A percentile compares a stretch with the other conserved stretches of the same genome.
Evolutionary conservation across 2,329 filamentous ascomycete species (phyloP).

Genomic region (Fusarium sp.): DNA sequence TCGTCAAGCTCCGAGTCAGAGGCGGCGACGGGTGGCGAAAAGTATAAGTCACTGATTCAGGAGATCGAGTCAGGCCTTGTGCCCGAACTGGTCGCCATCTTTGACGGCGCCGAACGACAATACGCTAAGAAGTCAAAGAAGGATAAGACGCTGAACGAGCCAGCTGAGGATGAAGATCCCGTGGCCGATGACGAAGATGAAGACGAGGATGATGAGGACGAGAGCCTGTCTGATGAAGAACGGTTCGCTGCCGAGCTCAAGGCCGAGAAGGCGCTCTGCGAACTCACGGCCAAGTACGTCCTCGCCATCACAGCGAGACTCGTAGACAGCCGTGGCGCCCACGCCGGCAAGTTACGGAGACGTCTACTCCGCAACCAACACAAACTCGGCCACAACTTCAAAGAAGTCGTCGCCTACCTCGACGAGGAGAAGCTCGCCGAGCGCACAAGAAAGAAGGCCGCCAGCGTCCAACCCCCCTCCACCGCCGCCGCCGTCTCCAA

Average conservation of each 20-base stretch:
- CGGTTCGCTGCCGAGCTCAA: constrained; percentile 75
- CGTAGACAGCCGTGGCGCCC: constrained; percentile 72
- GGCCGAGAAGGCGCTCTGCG: constrained; percentile 87
- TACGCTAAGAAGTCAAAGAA: constrained; percentile 78
- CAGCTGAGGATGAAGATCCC: constrained; percentile 79
- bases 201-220: constrained; percentile 67
- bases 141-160: constrained; percentile 67
- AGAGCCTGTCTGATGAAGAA: constrained; percentile 67
- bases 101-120: constrained; percentile 79
- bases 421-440: constrained; percentile 73
- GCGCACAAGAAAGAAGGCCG: constrained; percentile 56
- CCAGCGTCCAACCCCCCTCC: constrained; percentile 28
- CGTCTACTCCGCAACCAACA: constrained; percentile 82
- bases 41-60: constrained; percentile 66
- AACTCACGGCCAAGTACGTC: constrained; percentile 86
- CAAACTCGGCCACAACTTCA: constrained; percentile 87
- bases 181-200: constrained; percentile 71
- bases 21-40: constrained; percentile 40
- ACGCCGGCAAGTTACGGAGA: constrained; percentile 73
- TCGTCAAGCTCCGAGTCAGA: constrained; percentile 42
- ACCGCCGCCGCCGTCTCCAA: constrained; percentile 37
- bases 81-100: constrained; percentile 80
- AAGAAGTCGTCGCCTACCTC: constrained; percentile 83
- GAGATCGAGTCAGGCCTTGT: constrained; percentile 73
- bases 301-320: constrained; percentile 81